These are phyloP conservation scores for Coemansia asiatica DNA, from an alignment of 192 early-diverging fungal species.

Conservation along the genomic window DNA sequence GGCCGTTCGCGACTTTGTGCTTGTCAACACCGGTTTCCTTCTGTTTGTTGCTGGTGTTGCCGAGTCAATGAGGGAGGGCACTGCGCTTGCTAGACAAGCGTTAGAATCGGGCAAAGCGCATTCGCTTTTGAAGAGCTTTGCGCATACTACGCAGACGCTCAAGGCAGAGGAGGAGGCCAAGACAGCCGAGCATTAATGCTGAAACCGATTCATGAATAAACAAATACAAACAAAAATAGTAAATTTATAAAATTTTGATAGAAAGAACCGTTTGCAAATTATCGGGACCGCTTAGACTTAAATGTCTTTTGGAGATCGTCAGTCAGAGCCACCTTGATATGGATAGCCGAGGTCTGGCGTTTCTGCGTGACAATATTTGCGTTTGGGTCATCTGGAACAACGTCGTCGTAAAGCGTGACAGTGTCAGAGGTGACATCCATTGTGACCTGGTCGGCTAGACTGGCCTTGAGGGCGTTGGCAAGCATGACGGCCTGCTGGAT, in stretches of 20 bases:
- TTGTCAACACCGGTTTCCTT: constrained; percentile 83
- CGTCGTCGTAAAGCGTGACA: constrained; percentile 73
- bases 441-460: constrained; percentile 59
- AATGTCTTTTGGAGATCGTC: constrained; percentile 6
- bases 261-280: not conserved
- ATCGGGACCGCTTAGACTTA: not conserved
- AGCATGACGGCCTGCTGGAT: constrained; percentile 68
- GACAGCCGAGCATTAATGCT: not conserved
- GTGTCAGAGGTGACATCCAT: constrained; percentile 68
- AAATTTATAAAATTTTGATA: not conserved
- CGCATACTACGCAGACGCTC: constrained; percentile 26
- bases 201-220: not conserved
- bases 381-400: constrained; percentile 66
- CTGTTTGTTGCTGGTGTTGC: constrained; percentile 77
- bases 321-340: constrained; percentile 60
- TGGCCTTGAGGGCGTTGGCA: constrained; percentile 62
- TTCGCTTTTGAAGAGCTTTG: constrained; percentile 63
- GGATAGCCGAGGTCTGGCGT: constrained; percentile 68
- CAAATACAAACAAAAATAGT: not conserved
- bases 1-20: constrained; percentile 83
- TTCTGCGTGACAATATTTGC: constrained; percentile 59
- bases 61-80: constrained; percentile 68
- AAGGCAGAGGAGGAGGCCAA: constrained; percentile 11
- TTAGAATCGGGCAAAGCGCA: constrained; percentile 72
- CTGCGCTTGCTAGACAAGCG: constrained; percentile 69